Conservation (phyloP, 1,284 basidiomycete species). For the Boletus smithii region DNA sequence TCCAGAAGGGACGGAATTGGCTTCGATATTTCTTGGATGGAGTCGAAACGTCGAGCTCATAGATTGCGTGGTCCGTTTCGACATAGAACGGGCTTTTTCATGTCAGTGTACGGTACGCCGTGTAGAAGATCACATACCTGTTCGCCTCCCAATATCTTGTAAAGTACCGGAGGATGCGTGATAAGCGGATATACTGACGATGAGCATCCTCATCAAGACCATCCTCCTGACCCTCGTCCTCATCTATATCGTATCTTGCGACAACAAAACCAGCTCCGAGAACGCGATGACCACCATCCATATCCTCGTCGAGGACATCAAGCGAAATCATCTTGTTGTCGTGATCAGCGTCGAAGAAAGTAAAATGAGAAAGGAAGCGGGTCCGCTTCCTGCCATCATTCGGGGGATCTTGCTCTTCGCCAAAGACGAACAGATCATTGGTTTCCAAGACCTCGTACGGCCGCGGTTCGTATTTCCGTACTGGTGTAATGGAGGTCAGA, state of each 20-base stretch:
- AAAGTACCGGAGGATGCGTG: slow-evolving; percentile 32
- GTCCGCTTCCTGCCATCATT: slow-evolving; percentile 32
- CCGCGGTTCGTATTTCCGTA: slow-evolving; percentile 25
- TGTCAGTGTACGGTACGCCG: not conserved
- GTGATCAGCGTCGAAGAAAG: slow-evolving; percentile 37
- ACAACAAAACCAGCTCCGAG: slow-evolving; percentile 38
- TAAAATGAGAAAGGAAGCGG: slow-evolving; percentile 40
- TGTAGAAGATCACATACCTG: slow-evolving; percentile 35
- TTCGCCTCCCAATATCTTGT: slow-evolving; percentile 37
- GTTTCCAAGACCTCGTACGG: slow-evolving; percentile 34
- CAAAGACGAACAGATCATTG: slow-evolving; percentile 31
- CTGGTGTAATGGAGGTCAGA: slow-evolving; percentile 13
- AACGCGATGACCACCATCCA: slow-evolving; percentile 15
- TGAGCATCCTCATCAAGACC: slow-evolving; percentile 30
- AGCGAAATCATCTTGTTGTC: slow-evolving; percentile 30
- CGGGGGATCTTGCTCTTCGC: slow-evolving; percentile 31
- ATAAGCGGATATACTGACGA: slow-evolving; percentile 36
- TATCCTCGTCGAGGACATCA: slow-evolving; percentile 27
- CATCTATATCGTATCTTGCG: slow-evolving; percentile 38
- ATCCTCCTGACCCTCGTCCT: slow-evolving; percentile 45
- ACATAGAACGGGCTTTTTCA: slow-evolving; percentile 53
- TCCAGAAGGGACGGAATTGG: slow-evolving; percentile 48
- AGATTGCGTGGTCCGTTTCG: slow-evolving; percentile 59
- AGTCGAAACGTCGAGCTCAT: slow-evolving; percentile 42
- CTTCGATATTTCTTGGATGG: slow-evolving; percentile 46